Evolutionary conservation across 495 filamentous ascomycete species (phyloP), one percentile per base, ranked within the genome.

Genomic region (Aspergillus ostianus): DNA sequence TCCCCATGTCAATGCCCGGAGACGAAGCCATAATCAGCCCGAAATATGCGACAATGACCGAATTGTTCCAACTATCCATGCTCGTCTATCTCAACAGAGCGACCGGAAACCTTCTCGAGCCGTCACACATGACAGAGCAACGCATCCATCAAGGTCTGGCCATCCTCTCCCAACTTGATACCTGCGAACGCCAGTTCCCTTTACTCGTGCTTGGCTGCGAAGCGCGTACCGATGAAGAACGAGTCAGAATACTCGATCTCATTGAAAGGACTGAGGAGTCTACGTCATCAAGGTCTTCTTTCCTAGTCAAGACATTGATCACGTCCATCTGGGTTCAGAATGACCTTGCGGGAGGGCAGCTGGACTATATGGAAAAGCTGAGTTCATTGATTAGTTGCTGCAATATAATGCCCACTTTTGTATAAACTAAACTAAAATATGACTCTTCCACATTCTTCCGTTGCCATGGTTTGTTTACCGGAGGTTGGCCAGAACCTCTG

Each of bases 161-260:
- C 3, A 46, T 45, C 12, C 44, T 64, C 26, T 13, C 48, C 19
- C 6, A 49, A 0, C 48, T 64, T 8, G 10, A 26, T 4, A 23
- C 57, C 32, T 64, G 52, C 41, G 53, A 56, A 15, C 52, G 61
- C n/a, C 56, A 64, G 20, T 59, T 64, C 52, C 61, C 56, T 5
- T 36, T 64, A 0, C 57, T 64, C 29, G 54, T 64, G 6, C 17
- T 64, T 8, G 61, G 57, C 27, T 59, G 56, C 23, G 52, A 64
- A 44, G 61, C 61, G 13, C 52, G 53, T 18, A 59, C 56, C 0
- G 61, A 64, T 29, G 53, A 53, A 4, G 56, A 64, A 20, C 47
- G 61, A 5, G 44, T 47, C 17, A 59, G 20, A 0, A 27, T 59
- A 17, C 53, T 64, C 23, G 61, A 59, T 21, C 47, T 64, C 9